Base-by-base conservation (phyloP, 768 basidiomycete species). In the Lactarius tabidus region DNA sequence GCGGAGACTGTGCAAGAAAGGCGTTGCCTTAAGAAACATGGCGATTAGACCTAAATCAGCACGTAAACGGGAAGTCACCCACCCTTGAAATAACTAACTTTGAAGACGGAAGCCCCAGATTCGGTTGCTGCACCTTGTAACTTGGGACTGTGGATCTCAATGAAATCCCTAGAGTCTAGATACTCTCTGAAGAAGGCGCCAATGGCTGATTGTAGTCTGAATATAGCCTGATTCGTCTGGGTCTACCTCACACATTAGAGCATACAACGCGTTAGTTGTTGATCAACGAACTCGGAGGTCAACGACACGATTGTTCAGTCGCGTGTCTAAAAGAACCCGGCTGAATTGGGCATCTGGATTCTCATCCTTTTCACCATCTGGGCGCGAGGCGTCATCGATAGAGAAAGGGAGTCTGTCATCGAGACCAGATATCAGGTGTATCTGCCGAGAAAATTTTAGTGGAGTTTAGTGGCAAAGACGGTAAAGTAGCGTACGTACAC, bases 51-150 rank as follows among this genome's bases (percentile, higher is more conserved):
- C 36, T 31, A 20, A 33, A 38, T 45, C 9, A 20, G 31, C 33
- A 59, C 2, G n/a, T 9, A 26, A 31, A 29, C 6, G 45, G 65
- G 65, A 23, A 26, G 29, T 63, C 20, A 72, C 78, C 39, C 68
- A 88, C 95, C 93, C 82, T 97, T 96, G 82, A 98, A 99, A 77
- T 99, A 98, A 72, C 84, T 84, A 53, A 98, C 97, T 81, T 95
- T 95, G 84, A 98, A 99, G 43, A 99, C 97, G 39, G 91, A 91
- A 51, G 97, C 93, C 10, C 97, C 97, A 15, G 90, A 92, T 78
- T 98, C 97, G 2, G 97, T 98, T 10, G 97, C 95, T 38, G 97
- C 90, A 48, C 93, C 95, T 75, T 98, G 95, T 2, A 99, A 82
- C 78, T 98, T 99, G 6, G 97, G 97, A 66, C 91, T 95, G 77